Percentiles rank a stretch among this genome's conserved stretches.
Evolutionary conservation across 108 stramenopile genomes (phyloP).

Genomic region (Cyclotella choctawhatcheeana): DNA sequence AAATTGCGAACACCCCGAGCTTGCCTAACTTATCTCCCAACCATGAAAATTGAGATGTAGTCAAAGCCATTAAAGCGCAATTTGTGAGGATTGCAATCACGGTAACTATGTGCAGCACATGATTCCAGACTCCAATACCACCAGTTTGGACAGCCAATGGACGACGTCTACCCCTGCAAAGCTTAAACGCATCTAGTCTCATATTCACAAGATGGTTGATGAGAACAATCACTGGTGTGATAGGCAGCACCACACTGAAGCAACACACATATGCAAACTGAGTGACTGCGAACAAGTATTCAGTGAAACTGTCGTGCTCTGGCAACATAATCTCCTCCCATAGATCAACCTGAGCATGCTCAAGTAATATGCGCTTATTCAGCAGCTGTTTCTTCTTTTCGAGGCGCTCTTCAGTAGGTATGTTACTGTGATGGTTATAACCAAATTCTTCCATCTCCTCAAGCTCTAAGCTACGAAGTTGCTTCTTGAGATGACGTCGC

Average conservation of each 20-base stretch:
- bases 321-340: conserved; percentile 89
- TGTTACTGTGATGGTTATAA: conserved; percentile 28
- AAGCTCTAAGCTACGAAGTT: conserved; percentile 65
- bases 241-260: conserved; percentile 95
- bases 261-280: conserved; percentile 96
- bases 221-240: conserved; percentile 92
- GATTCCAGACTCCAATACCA: conserved; percentile 97
- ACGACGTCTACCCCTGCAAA: conserved; percentile 89
- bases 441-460: conserved; percentile 55
- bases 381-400: conserved; percentile 56
- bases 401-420: conserved; percentile 36
- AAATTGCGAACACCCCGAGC: conserved; percentile 69
- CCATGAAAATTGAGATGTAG: conserved; percentile 64
- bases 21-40: conserved; percentile 60
- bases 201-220: conserved; percentile 94
- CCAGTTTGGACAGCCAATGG: conserved; percentile 92
- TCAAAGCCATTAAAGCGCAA: conserved; percentile 93
- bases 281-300: conserved; percentile 91
- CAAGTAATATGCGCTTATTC: conserved; percentile 81
- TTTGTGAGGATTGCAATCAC: conserved; percentile 96
- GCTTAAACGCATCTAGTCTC: conserved; percentile 96
- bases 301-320: conserved; percentile 90
- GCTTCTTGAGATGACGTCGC: conserved; percentile 53
- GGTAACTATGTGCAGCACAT: conserved; percentile 94
- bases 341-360: conserved; percentile 85